Percentiles rank a stretch among this genome's conserved stretches.
Evolutionary conservation across 495 filamentous ascomycete genomes (phyloP).

Genomic region (Usnea hakonensis): DNA sequence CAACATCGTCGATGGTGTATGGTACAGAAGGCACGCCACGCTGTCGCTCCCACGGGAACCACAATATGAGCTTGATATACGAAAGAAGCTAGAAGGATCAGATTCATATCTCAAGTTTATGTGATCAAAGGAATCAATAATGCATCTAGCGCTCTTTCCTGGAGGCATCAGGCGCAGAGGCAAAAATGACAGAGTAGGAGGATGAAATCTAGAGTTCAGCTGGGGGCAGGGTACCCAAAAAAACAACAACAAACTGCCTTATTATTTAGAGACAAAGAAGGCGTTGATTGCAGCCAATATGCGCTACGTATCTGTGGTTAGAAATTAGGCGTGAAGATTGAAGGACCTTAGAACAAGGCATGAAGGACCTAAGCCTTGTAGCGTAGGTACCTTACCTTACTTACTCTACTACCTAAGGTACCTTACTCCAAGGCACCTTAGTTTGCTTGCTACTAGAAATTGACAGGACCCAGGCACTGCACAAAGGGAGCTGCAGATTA

Average conservation of each 20-base stretch:
- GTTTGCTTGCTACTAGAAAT: not conserved
- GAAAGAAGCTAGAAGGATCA: not conserved
- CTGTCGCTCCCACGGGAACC: not conserved
- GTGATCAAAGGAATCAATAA: not conserved
- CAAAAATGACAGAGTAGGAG: not conserved
- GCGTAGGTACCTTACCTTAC: too few species aligned
- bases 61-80: not conserved
- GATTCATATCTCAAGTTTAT: not conserved
- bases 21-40: not conserved
- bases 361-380: not conserved
- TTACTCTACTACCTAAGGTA: too few species aligned
- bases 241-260: not conserved
- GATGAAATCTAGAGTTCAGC: not conserved
- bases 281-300: not conserved
- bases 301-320: constrained; percentile 3
- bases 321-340: not conserved
- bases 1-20: not conserved
- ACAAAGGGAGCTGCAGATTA: not conserved
- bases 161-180: not conserved
- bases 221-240: not conserved
- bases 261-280: not conserved
- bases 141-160: not conserved
- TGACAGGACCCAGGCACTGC: not conserved
- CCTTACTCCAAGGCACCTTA: too few species aligned
- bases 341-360: not conserved